Evolutionary conservation across 2,329 filamentous ascomycete species (phyloP).

Genomic region (Venturia carpophila): DNA sequence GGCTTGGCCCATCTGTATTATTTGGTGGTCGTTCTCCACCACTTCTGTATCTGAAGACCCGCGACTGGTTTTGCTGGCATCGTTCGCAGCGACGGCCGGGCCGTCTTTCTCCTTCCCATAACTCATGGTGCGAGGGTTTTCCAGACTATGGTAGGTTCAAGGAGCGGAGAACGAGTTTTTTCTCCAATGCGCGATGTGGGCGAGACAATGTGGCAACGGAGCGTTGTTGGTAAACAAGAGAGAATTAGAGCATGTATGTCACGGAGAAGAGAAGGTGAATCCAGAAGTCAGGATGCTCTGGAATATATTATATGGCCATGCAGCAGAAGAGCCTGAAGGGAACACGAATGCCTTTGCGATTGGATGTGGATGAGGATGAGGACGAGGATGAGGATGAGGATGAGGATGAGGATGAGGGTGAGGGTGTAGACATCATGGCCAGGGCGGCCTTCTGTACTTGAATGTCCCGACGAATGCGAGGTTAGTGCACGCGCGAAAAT

Average conservation of each 20-base stretch:
- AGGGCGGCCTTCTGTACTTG: slow-evolving; percentile 8
- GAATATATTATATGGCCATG: no score
- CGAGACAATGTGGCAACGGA: neutral
- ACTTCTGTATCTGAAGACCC: neutral
- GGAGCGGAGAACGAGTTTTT: neutral
- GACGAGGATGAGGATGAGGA: no score
- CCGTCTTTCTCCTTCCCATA: neutral
- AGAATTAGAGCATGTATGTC: neutral
- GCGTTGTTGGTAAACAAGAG: neutral
- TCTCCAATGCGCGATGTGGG: neutral
- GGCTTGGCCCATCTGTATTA: neutral
- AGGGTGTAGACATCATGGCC: neutral
- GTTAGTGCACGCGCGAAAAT: neutral
- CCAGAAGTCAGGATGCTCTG: no score
- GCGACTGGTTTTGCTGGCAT: slow-evolving; percentile 4
- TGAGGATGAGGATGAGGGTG: no score
- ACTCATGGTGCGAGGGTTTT: neutral
- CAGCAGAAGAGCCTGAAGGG: no score
- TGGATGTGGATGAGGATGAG: neutral
- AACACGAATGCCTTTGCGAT: neutral
- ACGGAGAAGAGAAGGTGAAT: neutral
- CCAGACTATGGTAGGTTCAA: neutral
- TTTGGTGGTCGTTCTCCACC: neutral
- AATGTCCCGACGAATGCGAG: neutral
- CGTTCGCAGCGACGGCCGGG: neutral